A percentile compares a stretch with the other conserved stretches of the same genome.
These are phyloP conservation scores for Penicillium robsamsonii DNA, from an alignment of 495 filamentous ascomycete genomes.

Conservation along the genomic window DNA sequence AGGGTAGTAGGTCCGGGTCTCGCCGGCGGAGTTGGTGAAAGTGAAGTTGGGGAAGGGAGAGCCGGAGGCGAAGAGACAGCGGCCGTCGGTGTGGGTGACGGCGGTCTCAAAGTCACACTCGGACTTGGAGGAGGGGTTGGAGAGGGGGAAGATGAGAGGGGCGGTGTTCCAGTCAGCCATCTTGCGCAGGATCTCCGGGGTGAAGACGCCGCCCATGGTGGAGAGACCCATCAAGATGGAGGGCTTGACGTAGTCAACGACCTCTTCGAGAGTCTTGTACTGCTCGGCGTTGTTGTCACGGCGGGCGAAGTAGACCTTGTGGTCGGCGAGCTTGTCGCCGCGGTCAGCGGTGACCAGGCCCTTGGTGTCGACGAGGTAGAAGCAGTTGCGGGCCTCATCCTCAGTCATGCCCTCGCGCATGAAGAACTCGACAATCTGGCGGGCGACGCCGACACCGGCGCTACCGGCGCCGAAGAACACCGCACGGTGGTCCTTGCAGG, in stretches of 20 bases:
- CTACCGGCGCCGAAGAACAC: constrained; percentile 96
- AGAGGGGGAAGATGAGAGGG: constrained; percentile 91
- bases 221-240: constrained; percentile 93
- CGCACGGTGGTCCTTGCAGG: constrained; percentile 84
- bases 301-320: constrained; percentile 97
- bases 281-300: constrained; percentile 89
- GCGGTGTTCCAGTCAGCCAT: constrained; percentile 78
- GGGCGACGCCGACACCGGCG: constrained; percentile 94
- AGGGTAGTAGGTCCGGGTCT: constrained; percentile 71
- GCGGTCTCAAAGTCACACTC: constrained; percentile 97
- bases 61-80: constrained; percentile 88
- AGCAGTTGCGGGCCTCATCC: constrained; percentile 82
- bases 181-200: constrained; percentile 76
- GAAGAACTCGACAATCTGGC: constrained; percentile 95
- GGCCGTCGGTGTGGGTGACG: constrained; percentile 82
- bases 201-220: constrained; percentile 93
- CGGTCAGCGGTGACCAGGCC: constrained; percentile 92
- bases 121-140: constrained; percentile 91
- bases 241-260: constrained; percentile 90
- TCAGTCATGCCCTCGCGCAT: constrained; percentile 91
- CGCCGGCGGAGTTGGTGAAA: constrained; percentile 56
- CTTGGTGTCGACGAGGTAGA: constrained; percentile 97
- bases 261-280: constrained; percentile 83
- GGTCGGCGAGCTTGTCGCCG: constrained; percentile 88
- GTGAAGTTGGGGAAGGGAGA: constrained; percentile 81